Evolutionary conservation across 116 monocot genomes (phyloP).

Genomic region (Dioscorea cayenensis): DNA sequence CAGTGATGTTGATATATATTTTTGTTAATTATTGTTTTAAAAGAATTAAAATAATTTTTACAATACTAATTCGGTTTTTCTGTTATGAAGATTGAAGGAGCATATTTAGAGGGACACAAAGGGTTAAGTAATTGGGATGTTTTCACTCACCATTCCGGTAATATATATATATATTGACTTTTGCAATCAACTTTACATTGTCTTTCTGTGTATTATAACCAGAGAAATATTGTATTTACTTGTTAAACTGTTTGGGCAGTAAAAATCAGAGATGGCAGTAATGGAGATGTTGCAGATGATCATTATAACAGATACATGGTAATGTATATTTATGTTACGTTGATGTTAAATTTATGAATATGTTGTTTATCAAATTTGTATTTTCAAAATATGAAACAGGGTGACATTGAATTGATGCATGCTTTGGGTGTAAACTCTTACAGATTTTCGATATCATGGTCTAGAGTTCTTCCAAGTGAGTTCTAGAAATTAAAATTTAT

Average conservation of each 20-base stretch:
- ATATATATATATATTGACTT: too few species aligned
- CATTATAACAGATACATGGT: slow-evolving; percentile 3
- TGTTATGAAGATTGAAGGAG: background rate
- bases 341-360: too few species aligned
- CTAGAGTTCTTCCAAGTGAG: slow-evolving; percentile 52
- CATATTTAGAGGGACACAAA: background rate
- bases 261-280: slow-evolving; percentile 1
- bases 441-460: slow-evolving; percentile 53
- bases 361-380: too few species aligned
- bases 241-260: background rate
- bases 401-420: slow-evolving; percentile 40
- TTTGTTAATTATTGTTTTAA: too few species aligned
- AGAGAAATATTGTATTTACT: background rate
- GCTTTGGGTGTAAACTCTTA: slow-evolving; percentile 43
- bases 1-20: too few species aligned
- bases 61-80: too few species aligned
- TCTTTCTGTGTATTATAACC: too few species aligned
- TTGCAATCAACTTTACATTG: too few species aligned
- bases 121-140: background rate
- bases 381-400: slow-evolving; percentile 21
- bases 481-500: background rate
- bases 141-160: background rate
- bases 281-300: slow-evolving; percentile 6
- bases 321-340: background rate
- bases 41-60: too few species aligned